These are phyloP conservation scores for Rhizophora apiculata DNA, from an alignment of 345 rosid genomes.

Conservation along the genomic window DNA sequence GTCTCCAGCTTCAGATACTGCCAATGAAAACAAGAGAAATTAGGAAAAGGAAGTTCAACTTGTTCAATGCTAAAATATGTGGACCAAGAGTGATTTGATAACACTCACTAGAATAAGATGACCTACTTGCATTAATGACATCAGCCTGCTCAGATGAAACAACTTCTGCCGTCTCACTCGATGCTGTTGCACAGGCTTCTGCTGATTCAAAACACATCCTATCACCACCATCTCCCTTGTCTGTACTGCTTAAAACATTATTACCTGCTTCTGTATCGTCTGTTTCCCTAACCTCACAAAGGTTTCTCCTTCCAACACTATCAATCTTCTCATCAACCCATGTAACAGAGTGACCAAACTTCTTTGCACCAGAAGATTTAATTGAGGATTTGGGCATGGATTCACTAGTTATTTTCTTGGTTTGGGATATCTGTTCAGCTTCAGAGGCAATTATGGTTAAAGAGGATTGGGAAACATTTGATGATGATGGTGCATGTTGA, in stretches of 20 bases:
- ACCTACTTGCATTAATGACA: slow-evolving; percentile 56
- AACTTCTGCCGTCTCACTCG: slow-evolving; percentile 75
- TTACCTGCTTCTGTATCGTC: slow-evolving; percentile 24
- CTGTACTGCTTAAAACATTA: slow-evolving; percentile 15
- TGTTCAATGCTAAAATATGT: slow-evolving; percentile 7
- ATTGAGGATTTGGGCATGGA: slow-evolving; percentile 57
- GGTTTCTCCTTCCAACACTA: slow-evolving; percentile 35
- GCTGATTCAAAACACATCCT: slow-evolving; percentile 55
- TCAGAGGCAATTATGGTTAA: slow-evolving; percentile 16
- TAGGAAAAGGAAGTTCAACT: neutral
- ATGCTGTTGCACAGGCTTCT: slow-evolving; percentile 71
- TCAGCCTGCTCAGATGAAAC: slow-evolving; percentile 56
- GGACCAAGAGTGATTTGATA: slow-evolving; percentile 6
- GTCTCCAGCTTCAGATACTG: slow-evolving; percentile 71
- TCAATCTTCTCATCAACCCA: slow-evolving; percentile 75
- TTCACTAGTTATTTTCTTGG: slow-evolving; percentile 32
- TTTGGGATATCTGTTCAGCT: slow-evolving; percentile 24
- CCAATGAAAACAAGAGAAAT: slow-evolving; percentile 14
- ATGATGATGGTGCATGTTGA: slow-evolving; percentile 33
- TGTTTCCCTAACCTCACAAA: slow-evolving; percentile 50
- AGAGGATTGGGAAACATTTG: slow-evolving; percentile 26
- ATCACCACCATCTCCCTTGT: slow-evolving; percentile 26
- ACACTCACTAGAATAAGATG: neutral
- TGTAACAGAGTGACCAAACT: slow-evolving; percentile 54
- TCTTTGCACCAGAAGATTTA: slow-evolving; percentile 51